Percentiles rank a stretch among this genome's conserved stretches.
phyloP scores from a whole-genome alignment of 116 monocot genomes.

The Iris pallida region DNA sequence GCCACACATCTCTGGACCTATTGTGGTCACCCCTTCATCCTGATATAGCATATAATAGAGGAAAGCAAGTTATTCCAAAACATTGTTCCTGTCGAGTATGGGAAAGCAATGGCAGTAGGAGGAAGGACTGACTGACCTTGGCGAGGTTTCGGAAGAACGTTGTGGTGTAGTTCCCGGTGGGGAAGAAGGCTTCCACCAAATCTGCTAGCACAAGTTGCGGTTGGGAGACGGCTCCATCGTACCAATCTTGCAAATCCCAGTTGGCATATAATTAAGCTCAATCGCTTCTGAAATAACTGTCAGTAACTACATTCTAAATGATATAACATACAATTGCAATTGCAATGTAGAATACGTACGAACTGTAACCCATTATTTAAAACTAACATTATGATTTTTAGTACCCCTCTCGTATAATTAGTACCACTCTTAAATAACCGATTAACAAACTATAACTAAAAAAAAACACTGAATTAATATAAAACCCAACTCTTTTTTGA shows the following conservation, averaged over 20 bases:
- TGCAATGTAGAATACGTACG: too few species aligned
- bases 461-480: too few species aligned
- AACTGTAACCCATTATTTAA: neutral
- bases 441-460: too few species aligned
- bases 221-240: slow-evolving; percentile 81
- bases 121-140: slow-evolving; percentile 37
- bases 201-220: slow-evolving; percentile 91
- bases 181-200: slow-evolving; percentile 76
- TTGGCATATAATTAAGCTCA: neutral
- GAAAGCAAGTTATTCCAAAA: neutral
- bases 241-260: slow-evolving; percentile 55
- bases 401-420: too few species aligned
- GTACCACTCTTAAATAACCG: too few species aligned
- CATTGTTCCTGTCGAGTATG: neutral
- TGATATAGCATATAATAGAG: slow-evolving; percentile 29
- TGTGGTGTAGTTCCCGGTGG: slow-evolving; percentile 70
- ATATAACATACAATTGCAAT: neutral
- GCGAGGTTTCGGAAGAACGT: slow-evolving; percentile 86
- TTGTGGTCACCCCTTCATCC: slow-evolving; percentile 54
- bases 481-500: too few species aligned
- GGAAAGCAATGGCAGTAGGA: neutral
- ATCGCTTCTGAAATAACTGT: neutral
- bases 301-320: neutral
- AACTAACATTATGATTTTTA: neutral
- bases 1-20: slow-evolving; percentile 59